Percentiles rank a stretch among this genome's conserved stretches.
phyloP scores from a whole-genome alignment of 129 eudicot species.

The Lactuca sativa region DNA sequence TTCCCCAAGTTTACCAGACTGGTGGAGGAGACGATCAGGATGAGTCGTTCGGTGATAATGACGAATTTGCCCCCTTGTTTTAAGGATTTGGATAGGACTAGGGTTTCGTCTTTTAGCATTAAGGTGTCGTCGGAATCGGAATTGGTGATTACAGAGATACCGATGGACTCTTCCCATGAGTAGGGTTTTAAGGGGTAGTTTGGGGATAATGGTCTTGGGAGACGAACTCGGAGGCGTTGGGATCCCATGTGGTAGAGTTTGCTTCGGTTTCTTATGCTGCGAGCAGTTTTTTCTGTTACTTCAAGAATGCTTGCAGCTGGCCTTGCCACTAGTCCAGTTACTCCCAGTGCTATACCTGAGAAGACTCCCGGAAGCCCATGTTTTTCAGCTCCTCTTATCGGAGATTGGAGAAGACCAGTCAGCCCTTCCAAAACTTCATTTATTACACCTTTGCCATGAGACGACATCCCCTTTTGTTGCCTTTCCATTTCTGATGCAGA shows the following conservation, averaged over 20 bases:
- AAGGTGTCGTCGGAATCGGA: constrained; percentile 40
- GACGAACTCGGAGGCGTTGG: constrained; percentile 80
- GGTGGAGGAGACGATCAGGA: constrained; percentile 65
- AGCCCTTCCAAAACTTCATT: constrained; percentile 96
- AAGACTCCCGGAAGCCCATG: constrained; percentile 96
- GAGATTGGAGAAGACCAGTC: constrained; percentile 97
- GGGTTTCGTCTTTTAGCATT: constrained; percentile 56
- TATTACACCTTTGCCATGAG: constrained; percentile 89
- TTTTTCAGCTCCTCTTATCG: constrained; percentile 95
- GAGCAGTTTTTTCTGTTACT: constrained; percentile 92
- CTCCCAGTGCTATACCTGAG: constrained; percentile 93
- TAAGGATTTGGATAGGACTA: constrained; percentile 71
- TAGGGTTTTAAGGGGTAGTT: constrained; percentile 70
- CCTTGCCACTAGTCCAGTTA: constrained; percentile 92
- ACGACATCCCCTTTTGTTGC: constrained; percentile 66
- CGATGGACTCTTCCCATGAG: constrained; percentile 95
- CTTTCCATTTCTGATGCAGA: constrained; percentile 53
- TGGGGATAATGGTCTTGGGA: constrained; percentile 70
- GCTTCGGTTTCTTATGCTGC: constrained; percentile 91
- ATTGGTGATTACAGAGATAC: constrained; percentile 55
- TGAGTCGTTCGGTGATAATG: constrained; percentile 57
- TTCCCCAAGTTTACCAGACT: constrained; percentile 62
- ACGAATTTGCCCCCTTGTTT: constrained; percentile 62
- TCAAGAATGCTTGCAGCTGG: constrained; percentile 98
- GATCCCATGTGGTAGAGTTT: constrained; percentile 64